Conservation (phyloP, 164 flowering plant genomes). For the Stephania yunnanensis region DNA sequence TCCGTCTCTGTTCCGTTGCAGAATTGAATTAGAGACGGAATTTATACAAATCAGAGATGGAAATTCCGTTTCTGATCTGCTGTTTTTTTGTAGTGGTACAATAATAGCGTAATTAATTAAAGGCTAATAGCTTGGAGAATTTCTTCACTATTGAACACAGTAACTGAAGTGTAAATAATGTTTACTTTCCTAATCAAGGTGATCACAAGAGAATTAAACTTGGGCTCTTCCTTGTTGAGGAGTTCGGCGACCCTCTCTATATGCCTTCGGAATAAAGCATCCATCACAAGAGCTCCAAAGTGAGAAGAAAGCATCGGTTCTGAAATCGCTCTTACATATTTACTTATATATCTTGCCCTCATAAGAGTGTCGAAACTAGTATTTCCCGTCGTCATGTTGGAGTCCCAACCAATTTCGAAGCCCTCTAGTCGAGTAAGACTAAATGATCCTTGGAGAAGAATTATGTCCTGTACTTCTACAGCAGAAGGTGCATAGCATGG, state of each 20-base stretch:
- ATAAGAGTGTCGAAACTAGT: background rate
- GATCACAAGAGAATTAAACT: background rate
- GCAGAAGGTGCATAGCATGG: background rate
- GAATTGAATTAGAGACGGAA: too few species aligned
- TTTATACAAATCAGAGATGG: too few species aligned
- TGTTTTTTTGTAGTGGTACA: too few species aligned
- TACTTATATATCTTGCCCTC: background rate
- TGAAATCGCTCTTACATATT: background rate
- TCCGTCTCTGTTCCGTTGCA: too few species aligned
- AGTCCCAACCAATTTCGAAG: background rate
- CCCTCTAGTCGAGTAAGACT: background rate
- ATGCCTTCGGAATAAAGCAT: background rate
- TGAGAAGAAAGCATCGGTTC: conserved; percentile 4
- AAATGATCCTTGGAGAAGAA: background rate
- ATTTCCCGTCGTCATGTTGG: background rate
- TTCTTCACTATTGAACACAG: too few species aligned
- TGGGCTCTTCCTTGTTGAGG: background rate
- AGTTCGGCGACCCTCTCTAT: background rate
- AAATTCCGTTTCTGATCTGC: too few species aligned
- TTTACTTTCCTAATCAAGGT: background rate
- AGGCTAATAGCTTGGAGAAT: too few species aligned
- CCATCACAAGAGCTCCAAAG: conserved; percentile 2
- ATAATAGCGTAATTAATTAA: too few species aligned
- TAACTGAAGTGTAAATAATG: too few species aligned
- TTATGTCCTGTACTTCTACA: background rate